Base-by-base conservation (phyloP, 768 basidiomycete species). In the Tremella yokohamensis region DNA sequence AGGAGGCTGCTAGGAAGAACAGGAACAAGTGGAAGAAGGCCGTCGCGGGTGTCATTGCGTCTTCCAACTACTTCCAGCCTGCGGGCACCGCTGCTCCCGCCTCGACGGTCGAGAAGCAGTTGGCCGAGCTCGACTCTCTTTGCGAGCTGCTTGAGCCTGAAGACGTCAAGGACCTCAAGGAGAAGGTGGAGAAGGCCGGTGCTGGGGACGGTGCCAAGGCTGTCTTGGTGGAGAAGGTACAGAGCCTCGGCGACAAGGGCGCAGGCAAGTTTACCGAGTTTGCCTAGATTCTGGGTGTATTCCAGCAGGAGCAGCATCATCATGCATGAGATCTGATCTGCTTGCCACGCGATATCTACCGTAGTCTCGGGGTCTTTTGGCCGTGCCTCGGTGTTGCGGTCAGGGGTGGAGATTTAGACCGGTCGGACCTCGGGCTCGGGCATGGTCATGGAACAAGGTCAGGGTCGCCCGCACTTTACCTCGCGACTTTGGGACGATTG, bases 1-100 rank as follows among this genome's bases (percentile, higher is more conserved):
- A 90, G 66, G 89, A 90, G 66, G 86, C 77, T 26, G 77, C 77
- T 18, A 73, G 72, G 66, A 78, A 78, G 72, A 78, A 78, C 63
- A 54, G 75, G 58, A 78, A 78, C 60, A 78, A 78, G 68, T 77
- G 84, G 61, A 92, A 94, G 69, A 87, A 87, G 84, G 66, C 79
- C 40, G 76, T 79, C 61, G 64, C 74, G 3, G 72, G 74, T 49
- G 69, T 77, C 58, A 74, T 80, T 58, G 62, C 79, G 19, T 56
- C 70, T 16, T 69, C 74, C 69, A 80, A 80, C 75, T 80, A 80
- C 77, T 79, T 80, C 70, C 68, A 68, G 40, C 51, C 77, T 40
- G 67, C 64, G 16, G 76, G 76, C 13, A 63, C 75, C 9, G 58
- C 77, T 6, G 73, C 79, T 3, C 67, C 78, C 3, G 74, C 79